Percentiles rank a stretch among this genome's conserved stretches.
Evolutionary conservation across 345 rosid species (phyloP).

Genomic region (Moricandia moricandioides): DNA sequence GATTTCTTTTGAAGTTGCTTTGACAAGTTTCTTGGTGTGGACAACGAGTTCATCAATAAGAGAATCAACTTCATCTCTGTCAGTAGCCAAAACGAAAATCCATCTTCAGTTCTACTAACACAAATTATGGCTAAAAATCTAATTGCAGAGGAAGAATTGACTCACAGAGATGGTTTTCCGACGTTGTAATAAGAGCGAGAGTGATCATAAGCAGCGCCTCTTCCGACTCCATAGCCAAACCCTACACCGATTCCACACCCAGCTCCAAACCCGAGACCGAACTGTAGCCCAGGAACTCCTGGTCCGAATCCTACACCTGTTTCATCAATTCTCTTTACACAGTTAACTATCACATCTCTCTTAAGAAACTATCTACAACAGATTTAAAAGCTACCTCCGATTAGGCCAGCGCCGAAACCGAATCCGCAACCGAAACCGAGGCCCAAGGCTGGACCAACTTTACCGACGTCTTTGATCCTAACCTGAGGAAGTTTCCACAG

Average conservation of each 20-base stretch:
- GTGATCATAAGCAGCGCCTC: constrained; percentile 47
- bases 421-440: constrained; percentile 82
- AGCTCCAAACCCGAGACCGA: constrained; percentile 74
- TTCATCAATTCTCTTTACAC: too few species aligned
- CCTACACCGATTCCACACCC: constrained; percentile 93
- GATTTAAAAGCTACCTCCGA: constrained; percentile 79
- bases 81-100: not conserved
- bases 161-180: constrained; percentile 38
- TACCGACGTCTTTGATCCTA: constrained; percentile 59
- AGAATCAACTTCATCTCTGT: constrained; percentile 62
- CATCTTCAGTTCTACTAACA: not conserved
- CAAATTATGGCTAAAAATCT: not conserved
- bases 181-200: not conserved
- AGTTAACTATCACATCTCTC: not conserved
- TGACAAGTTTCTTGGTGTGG: constrained; percentile 62
- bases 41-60: constrained; percentile 60
- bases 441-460: constrained; percentile 80
- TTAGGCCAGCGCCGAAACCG: constrained; percentile 74
- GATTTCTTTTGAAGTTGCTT: constrained; percentile 67
- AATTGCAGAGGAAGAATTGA: not conserved
- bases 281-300: constrained; percentile 77
- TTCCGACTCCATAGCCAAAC: constrained; percentile 81
- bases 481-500: constrained; percentile 84
- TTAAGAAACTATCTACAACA: too few species aligned
- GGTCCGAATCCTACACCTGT: constrained; percentile 80